phyloP scores from a whole-genome alignment of 257 asterid genomes.

The Cinchona pubescens region DNA sequence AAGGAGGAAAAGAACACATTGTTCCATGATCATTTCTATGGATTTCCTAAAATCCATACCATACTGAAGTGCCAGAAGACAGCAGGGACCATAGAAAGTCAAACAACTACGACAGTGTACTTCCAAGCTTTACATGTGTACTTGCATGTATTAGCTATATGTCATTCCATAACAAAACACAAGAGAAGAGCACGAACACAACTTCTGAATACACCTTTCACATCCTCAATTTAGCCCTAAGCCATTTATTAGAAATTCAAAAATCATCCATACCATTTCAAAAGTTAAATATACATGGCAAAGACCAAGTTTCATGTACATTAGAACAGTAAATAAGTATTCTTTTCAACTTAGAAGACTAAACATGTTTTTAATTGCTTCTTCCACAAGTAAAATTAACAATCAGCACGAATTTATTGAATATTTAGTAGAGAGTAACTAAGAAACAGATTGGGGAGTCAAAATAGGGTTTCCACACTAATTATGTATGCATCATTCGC shows the following conservation, averaged over 20 bases:
- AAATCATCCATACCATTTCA: background rate
- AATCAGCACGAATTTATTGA: background rate
- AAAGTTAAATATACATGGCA: background rate
- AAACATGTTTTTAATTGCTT: background rate
- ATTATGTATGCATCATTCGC: background rate
- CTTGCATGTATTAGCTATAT: too few relatives aligned
- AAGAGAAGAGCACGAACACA: background rate
- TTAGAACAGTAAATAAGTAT: background rate
- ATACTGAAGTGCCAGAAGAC: background rate
- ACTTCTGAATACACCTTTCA: background rate
- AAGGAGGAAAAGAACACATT: background rate
- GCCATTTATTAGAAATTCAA: background rate
- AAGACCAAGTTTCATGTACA: background rate
- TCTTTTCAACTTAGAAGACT: background rate
- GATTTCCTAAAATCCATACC: background rate
- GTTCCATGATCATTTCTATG: background rate
- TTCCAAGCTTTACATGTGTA: background rate
- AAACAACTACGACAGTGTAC: background rate
- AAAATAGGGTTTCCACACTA: background rate
- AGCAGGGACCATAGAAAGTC: background rate
- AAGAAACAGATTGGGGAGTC: background rate
- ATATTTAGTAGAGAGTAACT: background rate
- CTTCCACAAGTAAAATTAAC: background rate
- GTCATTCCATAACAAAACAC: too few relatives aligned
- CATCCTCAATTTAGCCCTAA: background rate